These are phyloP conservation scores for Apiotrichum porosum DNA, from an alignment of 1,284 basidiomycete species.

Conservation along the genomic window DNA sequence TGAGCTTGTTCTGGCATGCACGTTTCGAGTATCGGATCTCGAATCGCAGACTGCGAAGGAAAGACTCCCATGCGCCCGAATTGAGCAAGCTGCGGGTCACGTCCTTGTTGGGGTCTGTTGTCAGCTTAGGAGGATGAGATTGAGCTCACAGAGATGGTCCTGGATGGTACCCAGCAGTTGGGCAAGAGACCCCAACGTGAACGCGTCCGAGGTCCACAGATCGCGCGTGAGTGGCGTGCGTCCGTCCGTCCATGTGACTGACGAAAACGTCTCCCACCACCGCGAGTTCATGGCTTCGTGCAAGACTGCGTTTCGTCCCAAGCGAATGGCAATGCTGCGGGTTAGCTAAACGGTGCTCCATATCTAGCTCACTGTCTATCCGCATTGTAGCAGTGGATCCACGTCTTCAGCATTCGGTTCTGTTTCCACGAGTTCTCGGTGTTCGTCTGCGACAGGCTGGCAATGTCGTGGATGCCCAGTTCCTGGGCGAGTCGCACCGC, in stretches of 20 bases:
- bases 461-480: conserved; percentile 13
- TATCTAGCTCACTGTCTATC: conserved; percentile 5
- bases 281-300: conserved; percentile 14
- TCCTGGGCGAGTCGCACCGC: conserved; percentile 14
- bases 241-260: not conserved
- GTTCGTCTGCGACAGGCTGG: not conserved
- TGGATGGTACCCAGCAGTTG: conserved; percentile 13
- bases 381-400: conserved; percentile 17
- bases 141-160: conserved; percentile 12
- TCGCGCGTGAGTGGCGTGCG: not conserved
- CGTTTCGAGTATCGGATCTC: conserved; percentile 11
- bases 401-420: conserved; percentile 11
- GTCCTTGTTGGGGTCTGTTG: conserved; percentile 10
- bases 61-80: conserved; percentile 12
- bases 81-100: conserved; percentile 8
- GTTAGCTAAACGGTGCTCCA: not conserved
- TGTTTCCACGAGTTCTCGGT: conserved; percentile 4
- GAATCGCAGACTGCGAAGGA: conserved; percentile 6
- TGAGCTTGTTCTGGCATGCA: conserved; percentile 4
- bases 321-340: conserved; percentile 8
- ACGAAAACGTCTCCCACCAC: conserved; percentile 10
- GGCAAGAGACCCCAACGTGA: conserved; percentile 1
- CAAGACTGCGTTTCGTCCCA: conserved; percentile 14
- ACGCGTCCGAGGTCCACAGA: conserved; percentile 6
- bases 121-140: too few species aligned